phyloP scores from a whole-genome alignment of 441 rosid species.

The Erodium moschatum region DNA sequence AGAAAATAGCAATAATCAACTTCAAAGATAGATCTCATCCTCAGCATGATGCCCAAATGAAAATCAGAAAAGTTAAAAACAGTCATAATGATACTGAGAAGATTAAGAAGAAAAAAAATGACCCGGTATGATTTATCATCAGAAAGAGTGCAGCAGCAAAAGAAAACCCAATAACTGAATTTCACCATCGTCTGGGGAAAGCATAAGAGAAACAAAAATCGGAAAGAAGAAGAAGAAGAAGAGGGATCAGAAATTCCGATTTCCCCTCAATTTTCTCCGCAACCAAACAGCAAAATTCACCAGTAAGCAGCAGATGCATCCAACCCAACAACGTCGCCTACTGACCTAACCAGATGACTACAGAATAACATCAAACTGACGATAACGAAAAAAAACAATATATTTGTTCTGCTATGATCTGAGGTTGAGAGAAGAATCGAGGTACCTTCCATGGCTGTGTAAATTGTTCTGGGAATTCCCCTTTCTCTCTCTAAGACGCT shows the following conservation, averaged over 20 bases:
- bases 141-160: too few relatives aligned
- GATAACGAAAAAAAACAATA: background rate
- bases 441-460: constrained; percentile 8
- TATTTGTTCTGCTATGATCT: background rate
- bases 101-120: background rate
- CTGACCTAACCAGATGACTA: background rate
- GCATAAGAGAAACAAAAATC: background rate
- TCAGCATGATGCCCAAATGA: background rate
- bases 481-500: background rate
- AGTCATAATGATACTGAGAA: background rate
- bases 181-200: background rate
- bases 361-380: background rate
- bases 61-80: background rate
- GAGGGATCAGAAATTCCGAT: background rate
- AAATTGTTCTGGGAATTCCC: background rate
- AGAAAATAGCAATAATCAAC: background rate
- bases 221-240: background rate
- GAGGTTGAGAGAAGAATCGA: background rate
- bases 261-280: background rate
- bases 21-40: background rate
- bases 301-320: constrained; percentile 1
- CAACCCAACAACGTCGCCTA: background rate
- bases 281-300: background rate
- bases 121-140: background rate
- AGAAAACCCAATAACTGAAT: background rate